phyloP scores from a whole-genome alignment of 805 yeast genomes.

The Myxozyma vanderwaltii region DNA sequence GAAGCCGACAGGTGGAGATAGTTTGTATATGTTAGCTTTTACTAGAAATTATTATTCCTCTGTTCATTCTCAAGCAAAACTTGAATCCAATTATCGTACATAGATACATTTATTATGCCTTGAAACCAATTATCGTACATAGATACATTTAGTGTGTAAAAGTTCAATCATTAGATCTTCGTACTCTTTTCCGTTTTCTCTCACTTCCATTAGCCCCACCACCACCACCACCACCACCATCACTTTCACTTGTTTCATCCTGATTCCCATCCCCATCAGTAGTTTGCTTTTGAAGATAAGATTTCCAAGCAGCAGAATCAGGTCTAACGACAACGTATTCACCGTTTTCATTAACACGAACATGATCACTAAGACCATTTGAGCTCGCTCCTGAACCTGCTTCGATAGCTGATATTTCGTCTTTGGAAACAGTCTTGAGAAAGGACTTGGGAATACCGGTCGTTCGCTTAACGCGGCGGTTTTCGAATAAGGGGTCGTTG shows the following conservation, averaged over 20 bases:
- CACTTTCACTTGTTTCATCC: conserved; percentile 6
- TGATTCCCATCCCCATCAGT: conserved; percentile 13
- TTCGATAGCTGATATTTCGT: conserved; percentile 54
- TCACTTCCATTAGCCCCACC: conserved; percentile 6
- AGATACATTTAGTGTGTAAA: too few species aligned
- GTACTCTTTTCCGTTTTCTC: conserved; percentile 1
- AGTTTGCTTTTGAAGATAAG: conserved; percentile 29
- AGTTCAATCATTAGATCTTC: not conserved
- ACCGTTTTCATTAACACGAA: conserved; percentile 90
- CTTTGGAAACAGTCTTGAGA: conserved; percentile 81
- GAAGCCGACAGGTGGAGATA: too few species aligned
- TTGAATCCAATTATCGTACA: too few species aligned
- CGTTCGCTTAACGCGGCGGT: conserved; percentile 83
- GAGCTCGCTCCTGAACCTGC: conserved; percentile 43
- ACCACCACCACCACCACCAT: conserved; percentile 6
- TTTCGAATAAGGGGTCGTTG: conserved; percentile 90
- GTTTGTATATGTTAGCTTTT: too few species aligned
- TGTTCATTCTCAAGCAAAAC: too few species aligned
- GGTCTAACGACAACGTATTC: conserved; percentile 96
- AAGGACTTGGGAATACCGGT: conserved; percentile 97
- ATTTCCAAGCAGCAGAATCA: conserved; percentile 52
- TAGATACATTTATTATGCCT: too few species aligned
- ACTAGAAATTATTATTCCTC: too few species aligned
- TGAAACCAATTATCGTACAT: too few species aligned
- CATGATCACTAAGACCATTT: conserved; percentile 43